phyloP scores from a whole-genome alignment of 768 basidiomycete genomes.

The Phlegmacium glaucopus region DNA sequence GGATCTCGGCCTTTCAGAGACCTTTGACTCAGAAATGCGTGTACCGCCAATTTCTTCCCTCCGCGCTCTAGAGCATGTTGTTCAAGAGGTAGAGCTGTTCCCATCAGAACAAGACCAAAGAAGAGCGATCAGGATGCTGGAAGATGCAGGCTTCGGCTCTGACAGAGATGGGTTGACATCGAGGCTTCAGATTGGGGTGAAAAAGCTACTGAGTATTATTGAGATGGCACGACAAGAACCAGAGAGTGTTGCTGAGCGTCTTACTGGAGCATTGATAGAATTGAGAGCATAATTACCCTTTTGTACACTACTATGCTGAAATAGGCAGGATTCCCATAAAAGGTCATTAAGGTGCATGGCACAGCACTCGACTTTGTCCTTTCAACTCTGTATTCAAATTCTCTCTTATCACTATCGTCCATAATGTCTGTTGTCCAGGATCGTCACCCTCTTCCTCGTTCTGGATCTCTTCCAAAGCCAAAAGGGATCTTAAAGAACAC shows the following conservation, averaged over 20 bases:
- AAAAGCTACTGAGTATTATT: constrained; percentile 85
- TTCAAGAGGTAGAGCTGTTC: constrained; percentile 82
- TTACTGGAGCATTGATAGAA: constrained; percentile 62
- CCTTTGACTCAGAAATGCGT: constrained; percentile 83
- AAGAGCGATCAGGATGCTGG: constrained; percentile 61
- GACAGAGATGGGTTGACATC: constrained; percentile 40
- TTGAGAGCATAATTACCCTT: constrained; percentile 29
- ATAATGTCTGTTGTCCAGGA: constrained; percentile 35
- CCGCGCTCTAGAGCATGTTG: constrained; percentile 66
- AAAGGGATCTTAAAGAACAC: constrained; percentile 91
- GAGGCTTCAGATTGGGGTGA: constrained; percentile 81
- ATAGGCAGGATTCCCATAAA: background rate
- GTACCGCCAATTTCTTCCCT: constrained; percentile 81
- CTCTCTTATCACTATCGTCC: constrained; percentile 3
- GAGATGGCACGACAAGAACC: constrained; percentile 99
- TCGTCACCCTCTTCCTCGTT: constrained; percentile 52
- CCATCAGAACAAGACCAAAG: constrained; percentile 46
- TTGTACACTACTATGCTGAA: background rate
- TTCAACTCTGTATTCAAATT: background rate
- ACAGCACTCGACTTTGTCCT: constrained; percentile 1
- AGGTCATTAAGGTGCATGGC: background rate
- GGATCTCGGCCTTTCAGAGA: constrained; percentile 86
- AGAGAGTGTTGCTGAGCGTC: constrained; percentile 69
- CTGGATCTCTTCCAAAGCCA: constrained; percentile 67
- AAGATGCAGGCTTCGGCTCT: constrained; percentile 64